Conservation (phyloP, 2,329 filamentous ascomycete species). For the Stemphylium beticola region DNA sequence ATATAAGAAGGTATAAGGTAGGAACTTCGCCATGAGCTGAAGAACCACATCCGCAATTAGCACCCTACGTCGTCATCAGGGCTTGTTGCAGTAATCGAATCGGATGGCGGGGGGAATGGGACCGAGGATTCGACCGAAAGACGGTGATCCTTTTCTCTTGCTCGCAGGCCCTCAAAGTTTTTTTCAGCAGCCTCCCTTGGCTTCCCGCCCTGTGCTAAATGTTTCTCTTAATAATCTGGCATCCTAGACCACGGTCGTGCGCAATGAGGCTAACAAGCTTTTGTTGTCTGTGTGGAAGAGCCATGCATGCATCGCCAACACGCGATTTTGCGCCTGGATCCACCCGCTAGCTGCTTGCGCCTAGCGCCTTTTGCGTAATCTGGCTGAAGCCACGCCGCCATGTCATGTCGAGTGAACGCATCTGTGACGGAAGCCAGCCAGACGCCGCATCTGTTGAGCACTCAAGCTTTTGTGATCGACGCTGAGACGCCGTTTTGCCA, state of each 20-base stretch:
- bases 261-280: constrained; percentile 26
- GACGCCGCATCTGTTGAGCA: constrained; percentile 6
- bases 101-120: constrained; percentile 41
- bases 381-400: constrained; percentile 5
- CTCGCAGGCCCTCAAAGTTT: constrained; percentile 22
- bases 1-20: constrained; percentile 26
- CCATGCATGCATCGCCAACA: constrained; percentile 28
- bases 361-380: constrained; percentile 15
- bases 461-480: constrained; percentile 14
- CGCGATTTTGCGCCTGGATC: constrained; percentile 26
- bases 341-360: constrained; percentile 13
- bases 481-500: constrained; percentile 16
- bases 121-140: constrained; percentile 38
- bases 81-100: constrained; percentile 34
- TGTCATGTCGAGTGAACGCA: constrained; percentile 16
- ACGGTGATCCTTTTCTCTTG: constrained; percentile 24
- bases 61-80: constrained; percentile 44
- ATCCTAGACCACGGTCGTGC: constrained; percentile 22
- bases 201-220: constrained; percentile 21
- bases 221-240: constrained; percentile 35
- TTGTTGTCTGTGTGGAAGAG: constrained; percentile 28
- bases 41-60: constrained; percentile 28
- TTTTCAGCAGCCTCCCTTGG: constrained; percentile 12
- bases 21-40: constrained; percentile 25
- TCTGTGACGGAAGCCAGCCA: constrained; percentile 8